Base-by-base conservation (phyloP, 306 rosid species). In the Chamaecrista fasciculata region DNA sequence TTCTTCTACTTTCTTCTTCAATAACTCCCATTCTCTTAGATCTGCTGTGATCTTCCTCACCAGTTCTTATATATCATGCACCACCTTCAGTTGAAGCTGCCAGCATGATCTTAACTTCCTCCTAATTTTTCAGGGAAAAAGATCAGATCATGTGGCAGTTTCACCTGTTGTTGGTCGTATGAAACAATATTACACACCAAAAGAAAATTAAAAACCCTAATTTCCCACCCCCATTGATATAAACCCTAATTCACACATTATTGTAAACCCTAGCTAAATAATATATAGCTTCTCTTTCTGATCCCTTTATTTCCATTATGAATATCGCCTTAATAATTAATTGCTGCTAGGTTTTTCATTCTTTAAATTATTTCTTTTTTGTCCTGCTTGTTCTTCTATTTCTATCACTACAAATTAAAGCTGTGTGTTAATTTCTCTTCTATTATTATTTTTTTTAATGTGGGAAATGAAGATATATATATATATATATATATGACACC, bases 81-180 rank as follows among this genome's bases (percentile, higher is more conserved):
- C 48, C 87, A 74, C 69, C 60, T 77, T 71, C 76, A 78, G 99
- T 87, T 95, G 97, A 95, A 95, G 99, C 99, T 95, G 99, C 99
- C 99, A 95, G 99, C 99, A 89, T 95, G 99, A 95, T 95, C 99
- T 95, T 83, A 91, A 85, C 89, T 81, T 85, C 63, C 80, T 87
- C 76, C 86, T 33, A 33, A 33, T 33, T 33, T 23, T 75, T 67
- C 12, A 36, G 20, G 66, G 87, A 60, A 87, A 78, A 84, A 78
- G 91, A 86, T 94, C 88, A 94, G 99, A 94, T 91, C 99, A 95
- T 95, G 89, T 76, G 91, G 91, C 92, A 91, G 99, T 87, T 95
- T 95, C 99, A 95, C 95, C 99, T 81, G 88, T 86, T 87, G 81
- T 66, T 84, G 91, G 80, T 31, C 37, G 86, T 82, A 83, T 79